Evolutionary conservation across 352 stramenopile species (phyloP).

Genomic region (Pythium dissimile): DNA sequence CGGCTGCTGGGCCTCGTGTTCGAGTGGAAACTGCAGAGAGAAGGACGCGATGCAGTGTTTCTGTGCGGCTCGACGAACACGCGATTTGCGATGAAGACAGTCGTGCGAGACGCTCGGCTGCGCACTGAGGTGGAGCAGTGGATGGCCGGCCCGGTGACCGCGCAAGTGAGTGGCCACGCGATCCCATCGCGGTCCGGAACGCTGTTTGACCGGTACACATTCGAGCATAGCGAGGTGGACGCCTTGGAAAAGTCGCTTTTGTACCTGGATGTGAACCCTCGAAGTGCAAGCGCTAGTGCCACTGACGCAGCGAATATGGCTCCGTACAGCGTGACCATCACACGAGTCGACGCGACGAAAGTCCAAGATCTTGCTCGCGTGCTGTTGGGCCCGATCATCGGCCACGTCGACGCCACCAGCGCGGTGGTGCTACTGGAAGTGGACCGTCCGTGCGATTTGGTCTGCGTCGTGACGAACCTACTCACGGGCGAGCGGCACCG

Average conservation of each 20-base stretch:
- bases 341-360: slow-evolving; percentile 10
- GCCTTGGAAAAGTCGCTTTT: slow-evolving; percentile 30
- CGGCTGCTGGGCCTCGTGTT: slow-evolving; percentile 52
- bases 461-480: slow-evolving; percentile 47
- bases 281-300: not conserved
- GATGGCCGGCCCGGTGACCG: slow-evolving; percentile 36
- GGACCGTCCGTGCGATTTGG: slow-evolving; percentile 46
- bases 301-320: slow-evolving; percentile 1
- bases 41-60: slow-evolving; percentile 40
- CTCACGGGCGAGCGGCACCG: slow-evolving; percentile 39
- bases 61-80: slow-evolving; percentile 38
- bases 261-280: slow-evolving; percentile 10
- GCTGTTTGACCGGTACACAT: slow-evolving; percentile 44
- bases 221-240: slow-evolving; percentile 35
- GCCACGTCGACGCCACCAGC: slow-evolving; percentile 56
- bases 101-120: slow-evolving; percentile 43
- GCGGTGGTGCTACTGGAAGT: slow-evolving; percentile 66
- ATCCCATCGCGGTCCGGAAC: slow-evolving; percentile 13
- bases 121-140: slow-evolving; percentile 40
- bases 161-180: not conserved
- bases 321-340: slow-evolving; percentile 16
- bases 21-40: slow-evolving; percentile 65
- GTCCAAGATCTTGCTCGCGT: slow-evolving; percentile 26
- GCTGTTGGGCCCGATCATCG: slow-evolving; percentile 63
- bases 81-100: slow-evolving; percentile 33